These are phyloP conservation scores for Martensiomyces pterosporus DNA, from an alignment of 192 early-diverging fungal species.

Conservation along the genomic window DNA sequence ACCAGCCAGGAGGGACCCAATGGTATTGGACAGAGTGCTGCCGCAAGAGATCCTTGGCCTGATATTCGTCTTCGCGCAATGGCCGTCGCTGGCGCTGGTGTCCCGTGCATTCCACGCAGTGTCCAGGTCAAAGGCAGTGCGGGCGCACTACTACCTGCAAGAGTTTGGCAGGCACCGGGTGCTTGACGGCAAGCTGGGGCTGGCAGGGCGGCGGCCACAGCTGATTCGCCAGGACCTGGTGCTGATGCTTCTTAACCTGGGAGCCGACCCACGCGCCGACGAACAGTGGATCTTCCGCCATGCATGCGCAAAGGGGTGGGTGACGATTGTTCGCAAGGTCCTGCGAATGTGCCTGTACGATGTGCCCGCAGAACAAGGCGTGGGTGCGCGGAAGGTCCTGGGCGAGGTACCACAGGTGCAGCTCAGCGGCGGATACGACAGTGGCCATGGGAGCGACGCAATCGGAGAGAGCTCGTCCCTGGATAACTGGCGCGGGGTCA, in stretches of 20 bases:
- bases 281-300: conserved; percentile 49
- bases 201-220: conserved; percentile 27
- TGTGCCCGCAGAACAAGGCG: not conserved
- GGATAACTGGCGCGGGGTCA: conserved; percentile 28
- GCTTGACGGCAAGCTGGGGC: conserved; percentile 34
- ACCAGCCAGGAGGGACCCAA: too few species aligned
- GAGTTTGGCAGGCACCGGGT: conserved; percentile 39
- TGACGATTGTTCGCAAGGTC: conserved; percentile 22
- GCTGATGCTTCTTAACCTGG: conserved; percentile 43
- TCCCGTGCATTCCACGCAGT: conserved; percentile 30
- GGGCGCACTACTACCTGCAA: conserved; percentile 36
- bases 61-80: conserved; percentile 48
- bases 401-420: not conserved
- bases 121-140: conserved; percentile 30
- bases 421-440: not conserved
- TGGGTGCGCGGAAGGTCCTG: not conserved
- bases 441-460: too few species aligned
- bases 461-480: too few species aligned
- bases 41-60: conserved; percentile 43
- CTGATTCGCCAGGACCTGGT: conserved; percentile 30
- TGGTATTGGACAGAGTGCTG: conserved; percentile 29
- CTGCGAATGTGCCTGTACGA: conserved; percentile 11
- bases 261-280: conserved; percentile 42
- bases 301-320: conserved; percentile 35
- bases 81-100: conserved; percentile 39